Base-by-base conservation (phyloP, 768 basidiomycete genomes). In the Crucibulum laeve region DNA sequence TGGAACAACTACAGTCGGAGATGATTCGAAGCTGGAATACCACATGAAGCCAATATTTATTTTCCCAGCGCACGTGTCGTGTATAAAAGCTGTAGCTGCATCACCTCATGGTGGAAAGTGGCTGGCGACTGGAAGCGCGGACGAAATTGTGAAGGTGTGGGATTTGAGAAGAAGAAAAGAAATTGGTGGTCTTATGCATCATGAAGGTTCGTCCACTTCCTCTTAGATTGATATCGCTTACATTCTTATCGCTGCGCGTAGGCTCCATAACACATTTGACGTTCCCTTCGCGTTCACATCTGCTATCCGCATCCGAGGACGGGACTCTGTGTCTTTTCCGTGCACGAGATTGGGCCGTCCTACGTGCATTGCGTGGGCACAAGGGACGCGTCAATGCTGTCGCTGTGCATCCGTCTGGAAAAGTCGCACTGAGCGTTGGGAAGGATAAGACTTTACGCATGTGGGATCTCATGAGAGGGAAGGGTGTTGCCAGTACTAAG, bases 401-500 rank as follows among this genome's bases (percentile, higher is more conserved):
- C 26, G 89, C 91, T 2, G 83, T 97, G 2, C 96, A 99, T 56
- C 95, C 92, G 0, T 87, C 89, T 0, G 91, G 94, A 4, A 89
- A 97, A 54, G 79, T 97, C 14, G 94, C 86, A 0, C 63, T 99
- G 30, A 91, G 84, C 48, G 92, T 97, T 0, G 95, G 96, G 5
- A 85, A 83, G 55, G 96, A 98, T 56, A 74, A 77, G 50, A 90
- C 88, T 3, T 52, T 98, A 46, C 77, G 93, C 33, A 96, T 99
- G 94, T 99, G 96, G 96, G 96, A 99, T 70, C 69, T 99, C 38
- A 94, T 97, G 90, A 72, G 94, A 35, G 95, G 95, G 0, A 86
- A 87, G 60, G 90, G 91, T 3, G 80, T 80, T 8, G 91, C 91
- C 5, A 91, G 92, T 60, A 86, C 80, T 36, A 93, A 94, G 58